These are phyloP conservation scores for Tritrichomonas musculus DNA, from an alignment of 208 protist genomes.

Conservation along the genomic window DNA sequence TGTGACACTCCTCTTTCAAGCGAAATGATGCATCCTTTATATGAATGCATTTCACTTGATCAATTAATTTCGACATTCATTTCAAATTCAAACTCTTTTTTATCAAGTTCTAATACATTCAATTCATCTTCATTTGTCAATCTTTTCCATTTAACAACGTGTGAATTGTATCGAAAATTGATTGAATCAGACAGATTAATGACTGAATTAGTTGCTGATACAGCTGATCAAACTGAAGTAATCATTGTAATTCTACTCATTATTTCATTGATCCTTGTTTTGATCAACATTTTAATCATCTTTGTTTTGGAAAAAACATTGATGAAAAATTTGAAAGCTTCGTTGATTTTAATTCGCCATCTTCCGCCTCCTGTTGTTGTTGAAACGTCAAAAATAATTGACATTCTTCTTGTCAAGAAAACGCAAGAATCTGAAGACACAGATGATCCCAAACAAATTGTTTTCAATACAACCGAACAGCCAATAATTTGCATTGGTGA, in stretches of 20 bases:
- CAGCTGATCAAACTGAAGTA: neutral
- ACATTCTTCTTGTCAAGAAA: neutral
- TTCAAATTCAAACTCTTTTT: neutral
- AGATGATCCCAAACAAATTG: neutral
- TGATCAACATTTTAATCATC: neutral
- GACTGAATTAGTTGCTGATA: neutral
- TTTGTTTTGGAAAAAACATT: neutral
- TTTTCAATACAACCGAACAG: neutral
- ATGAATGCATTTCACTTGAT: neutral
- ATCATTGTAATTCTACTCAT: neutral
- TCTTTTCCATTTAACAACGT: neutral
- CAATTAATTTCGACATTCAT: neutral
- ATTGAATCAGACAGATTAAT: neutral
- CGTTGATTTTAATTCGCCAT: neutral
- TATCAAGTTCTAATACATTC: neutral
- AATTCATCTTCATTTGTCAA: neutral
- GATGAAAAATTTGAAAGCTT: neutral
- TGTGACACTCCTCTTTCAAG: neutral
- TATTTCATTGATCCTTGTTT: neutral
- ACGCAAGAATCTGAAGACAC: neutral
- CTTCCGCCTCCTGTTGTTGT: neutral
- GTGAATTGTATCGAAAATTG: neutral
- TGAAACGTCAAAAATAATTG: neutral
- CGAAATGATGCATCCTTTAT: neutral
- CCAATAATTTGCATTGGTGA: slow-evolving; percentile 18